Base-by-base conservation (phyloP, 2,329 filamentous ascomycete species). In the Pleomassaria siparia region DNA sequence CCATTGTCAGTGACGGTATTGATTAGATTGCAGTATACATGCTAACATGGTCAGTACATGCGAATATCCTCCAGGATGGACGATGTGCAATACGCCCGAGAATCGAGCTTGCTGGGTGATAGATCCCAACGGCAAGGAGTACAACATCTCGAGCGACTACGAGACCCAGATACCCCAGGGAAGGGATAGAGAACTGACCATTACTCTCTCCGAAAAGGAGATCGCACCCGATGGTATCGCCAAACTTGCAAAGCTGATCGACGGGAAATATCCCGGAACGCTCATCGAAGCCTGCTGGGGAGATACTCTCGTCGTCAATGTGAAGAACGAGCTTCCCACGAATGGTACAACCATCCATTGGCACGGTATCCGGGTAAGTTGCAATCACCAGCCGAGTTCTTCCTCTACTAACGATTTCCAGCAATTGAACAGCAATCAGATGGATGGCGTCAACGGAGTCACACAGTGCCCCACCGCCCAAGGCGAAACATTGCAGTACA, bases 301-400 rank as follows among this genome's bases (percentile, higher is more conserved):
- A n/a, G 57, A 60, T 33, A 59, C 56, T 21, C 28, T 61, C 11
- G 26, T 52, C 11, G 46, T 62, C 40, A 54, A 56, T 25, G 76
- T 86, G 9, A 78, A 68, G 28, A 86, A 86, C 62, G 43, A 66
- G 37, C 47, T 78, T 67, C 63, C 67, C 12, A 58, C 75, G 53
- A 85, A 86, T 32, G 81, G 82, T 29, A 84, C 81, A 4, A 74
- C 75, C 16, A 77, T 85, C n/a, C 83, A 86, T 59, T 85, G 76
- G 66, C 83, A 86, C 59, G 84, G 78, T 0, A 43, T 86, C 42
- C 74, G 80, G n/a, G 3, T 80, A 44, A 44, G n/a, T 12, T 24
- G 15, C 13, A 22, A 5, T 13, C 11, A 35, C 8, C 4, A 12
- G 20, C 35, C 7, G 2, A 22, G 7, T 7, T 37, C 11, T 22